These are phyloP conservation scores for Ogataea sp. DNA, from an alignment of 805 yeast genomes.

Conservation along the genomic window DNA sequence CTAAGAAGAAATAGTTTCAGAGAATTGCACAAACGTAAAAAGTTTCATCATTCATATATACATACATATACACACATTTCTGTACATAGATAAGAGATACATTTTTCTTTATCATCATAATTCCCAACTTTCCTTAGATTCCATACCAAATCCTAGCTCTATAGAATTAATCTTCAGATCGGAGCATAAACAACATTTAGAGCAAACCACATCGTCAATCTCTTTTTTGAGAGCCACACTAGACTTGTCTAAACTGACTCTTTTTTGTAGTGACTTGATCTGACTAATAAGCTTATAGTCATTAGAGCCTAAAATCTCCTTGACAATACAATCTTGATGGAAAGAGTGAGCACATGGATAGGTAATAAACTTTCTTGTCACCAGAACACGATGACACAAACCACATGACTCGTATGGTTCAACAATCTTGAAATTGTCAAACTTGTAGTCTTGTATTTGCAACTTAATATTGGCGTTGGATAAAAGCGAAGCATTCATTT, in stretches of 20 bases:
- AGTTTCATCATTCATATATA: too few species aligned
- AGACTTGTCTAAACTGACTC: slow-evolving; percentile 29
- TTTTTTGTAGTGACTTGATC: slow-evolving; percentile 45
- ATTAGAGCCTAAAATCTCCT: slow-evolving; percentile 48
- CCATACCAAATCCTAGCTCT: slow-evolving; percentile 60
- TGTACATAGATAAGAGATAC: too few species aligned
- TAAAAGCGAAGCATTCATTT: slow-evolving; percentile 65
- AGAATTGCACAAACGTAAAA: too few species aligned
- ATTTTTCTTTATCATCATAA: too few species aligned
- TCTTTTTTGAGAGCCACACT: slow-evolving; percentile 28
- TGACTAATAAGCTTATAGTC: slow-evolving; percentile 61
- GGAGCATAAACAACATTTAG: slow-evolving; percentile 71
- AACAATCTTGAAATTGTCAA: slow-evolving; percentile 51
- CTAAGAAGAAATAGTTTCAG: not conserved
- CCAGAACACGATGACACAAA: slow-evolving; percentile 59
- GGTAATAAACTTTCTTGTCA: slow-evolving; percentile 64
- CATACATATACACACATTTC: too few species aligned
- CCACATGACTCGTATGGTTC: slow-evolving; percentile 83
- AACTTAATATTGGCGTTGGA: slow-evolving; percentile 51
- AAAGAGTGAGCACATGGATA: slow-evolving; percentile 90
- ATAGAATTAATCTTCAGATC: slow-evolving; percentile 62
- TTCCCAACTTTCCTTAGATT: too few species aligned
- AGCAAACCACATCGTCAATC: slow-evolving; percentile 50
- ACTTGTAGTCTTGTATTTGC: slow-evolving; percentile 45
- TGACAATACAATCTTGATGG: slow-evolving; percentile 82